Evolutionary conservation across 208 protist genomes (phyloP), one percentile per base, ranked within the genome.

Genomic region (Naegleria fowleri): DNA sequence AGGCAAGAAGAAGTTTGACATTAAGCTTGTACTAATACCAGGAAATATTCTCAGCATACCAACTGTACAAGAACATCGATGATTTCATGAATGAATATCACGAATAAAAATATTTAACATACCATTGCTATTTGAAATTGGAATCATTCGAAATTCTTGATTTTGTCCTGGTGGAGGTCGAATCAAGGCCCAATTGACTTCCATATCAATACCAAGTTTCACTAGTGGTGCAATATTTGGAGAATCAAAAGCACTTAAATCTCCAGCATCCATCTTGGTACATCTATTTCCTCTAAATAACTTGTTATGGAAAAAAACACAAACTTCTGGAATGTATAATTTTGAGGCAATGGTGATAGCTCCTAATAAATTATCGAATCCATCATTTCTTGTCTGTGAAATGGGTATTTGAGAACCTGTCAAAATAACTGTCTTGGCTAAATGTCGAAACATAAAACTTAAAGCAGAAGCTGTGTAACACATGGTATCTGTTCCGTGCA

Each of bases 401-500:
- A 99, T 92, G 0, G 98, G 96, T 76, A 98, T 94, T 93, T 98
- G 97, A 11, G 96, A 95, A 7, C 98, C 98, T 36, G 98, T 99
- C 13, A 99, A 89, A 52, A 99, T 95, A 41, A 99, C 97, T 0
- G 98, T 94, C 94, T 99, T 99, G 48, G 93, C 94, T 3, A 99
- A 94, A 93, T 99, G 98, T 92, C 97, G 94, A 13, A 99, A 94
- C 91, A 99, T 94, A 91, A 99, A 99, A 58, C 96, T 97, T 5
- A 99, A 94, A 19, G 98, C 98, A 86, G 93, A 96, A 6, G 98
- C 97, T 11, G 97, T 98, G 94, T 98, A 99, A 75, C 98, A 94
- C 97, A 99, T 98, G 6, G 98, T 99, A 94, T 99, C 98, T 7
- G 98, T 99, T 67, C 98, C 98, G 90, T 98, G 96, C 9, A 98